Evolutionary conservation across 2,329 filamentous ascomycete genomes (phyloP).

Genomic region (Tothia fuscella): DNA sequence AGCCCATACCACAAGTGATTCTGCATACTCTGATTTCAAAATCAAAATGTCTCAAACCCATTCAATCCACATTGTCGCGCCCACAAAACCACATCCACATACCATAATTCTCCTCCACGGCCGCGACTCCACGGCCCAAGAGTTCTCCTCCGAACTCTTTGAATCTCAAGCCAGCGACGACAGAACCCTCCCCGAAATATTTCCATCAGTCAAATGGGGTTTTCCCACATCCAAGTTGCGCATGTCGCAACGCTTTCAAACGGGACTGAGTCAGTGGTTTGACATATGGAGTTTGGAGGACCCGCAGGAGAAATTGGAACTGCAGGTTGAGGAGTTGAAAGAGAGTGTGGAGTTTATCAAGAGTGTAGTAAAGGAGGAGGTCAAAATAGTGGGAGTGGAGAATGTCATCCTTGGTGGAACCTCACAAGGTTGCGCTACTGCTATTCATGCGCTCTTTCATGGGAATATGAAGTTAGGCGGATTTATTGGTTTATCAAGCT

Average conservation of each 20-base stretch:
- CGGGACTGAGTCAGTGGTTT: conserved; percentile 27
- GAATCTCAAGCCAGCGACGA: conserved; percentile 19
- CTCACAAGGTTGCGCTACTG: conserved; percentile 15
- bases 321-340: conserved; percentile 15
- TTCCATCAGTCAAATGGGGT: conserved; percentile 26
- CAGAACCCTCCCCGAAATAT: conserved; percentile 20
- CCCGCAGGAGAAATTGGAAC: conserved; percentile 17
- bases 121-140: conserved; percentile 24
- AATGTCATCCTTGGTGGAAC: conserved; percentile 14
- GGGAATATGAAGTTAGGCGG: conserved; percentile 10
- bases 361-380: conserved; percentile 16
- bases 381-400: conserved; percentile 11
- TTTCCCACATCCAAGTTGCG: conserved; percentile 21
- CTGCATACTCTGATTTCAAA: too few species aligned
- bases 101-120: conserved; percentile 37
- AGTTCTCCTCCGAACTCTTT: conserved; percentile 32
- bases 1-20: too few species aligned
- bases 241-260: conserved; percentile 16
- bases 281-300: conserved; percentile 23
- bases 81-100: conserved; percentile 24
- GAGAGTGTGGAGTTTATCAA: conserved; percentile 15
- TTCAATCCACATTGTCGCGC: conserved; percentile 9
- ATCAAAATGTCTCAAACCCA: too few species aligned
- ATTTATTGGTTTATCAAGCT: conserved; percentile 14
- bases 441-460: conserved; percentile 11